These are phyloP conservation scores for Pseudogymnoascus sp. DNA, from an alignment of 2,329 filamentous ascomycete genomes.

Conservation along the genomic window DNA sequence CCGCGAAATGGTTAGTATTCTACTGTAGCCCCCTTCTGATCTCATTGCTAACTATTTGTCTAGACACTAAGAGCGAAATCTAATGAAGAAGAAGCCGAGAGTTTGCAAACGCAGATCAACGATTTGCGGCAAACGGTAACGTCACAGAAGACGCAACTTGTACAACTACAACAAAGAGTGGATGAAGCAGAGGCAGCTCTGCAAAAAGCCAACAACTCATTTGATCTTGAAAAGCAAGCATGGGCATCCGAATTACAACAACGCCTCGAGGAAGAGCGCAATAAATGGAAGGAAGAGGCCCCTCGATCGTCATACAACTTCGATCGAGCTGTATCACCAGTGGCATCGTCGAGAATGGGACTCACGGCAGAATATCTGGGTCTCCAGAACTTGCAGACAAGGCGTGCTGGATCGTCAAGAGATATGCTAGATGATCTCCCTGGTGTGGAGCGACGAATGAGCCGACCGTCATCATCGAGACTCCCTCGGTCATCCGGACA, in stretches of 20 bases:
- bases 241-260: conserved; percentile 49
- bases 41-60: conserved; percentile 23
- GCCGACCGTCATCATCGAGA: conserved; percentile 22
- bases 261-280: conserved; percentile 56
- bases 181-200: conserved; percentile 59
- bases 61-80: conserved; percentile 53
- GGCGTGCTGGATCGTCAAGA: conserved; percentile 19
- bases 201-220: conserved; percentile 45
- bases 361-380: conserved; percentile 29
- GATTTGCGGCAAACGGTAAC: conserved; percentile 55
- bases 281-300: conserved; percentile 46
- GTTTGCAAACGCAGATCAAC: conserved; percentile 54
- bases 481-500: conserved; percentile 21
- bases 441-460: conserved; percentile 16
- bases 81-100: conserved; percentile 76
- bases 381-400: conserved; percentile 29
- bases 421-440: conserved; percentile 25
- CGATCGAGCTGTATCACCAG: conserved; percentile 26
- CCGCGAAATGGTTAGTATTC: conserved; percentile 63
- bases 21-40: not conserved
- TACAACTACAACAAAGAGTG: conserved; percentile 54
- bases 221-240: conserved; percentile 50
- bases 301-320: conserved; percentile 24
- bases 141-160: conserved; percentile 49
- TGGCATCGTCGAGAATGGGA: conserved; percentile 24